Conservation (phyloP, 2,329 filamentous ascomycete genomes). For the Aspergillus caelatus region DNA sequence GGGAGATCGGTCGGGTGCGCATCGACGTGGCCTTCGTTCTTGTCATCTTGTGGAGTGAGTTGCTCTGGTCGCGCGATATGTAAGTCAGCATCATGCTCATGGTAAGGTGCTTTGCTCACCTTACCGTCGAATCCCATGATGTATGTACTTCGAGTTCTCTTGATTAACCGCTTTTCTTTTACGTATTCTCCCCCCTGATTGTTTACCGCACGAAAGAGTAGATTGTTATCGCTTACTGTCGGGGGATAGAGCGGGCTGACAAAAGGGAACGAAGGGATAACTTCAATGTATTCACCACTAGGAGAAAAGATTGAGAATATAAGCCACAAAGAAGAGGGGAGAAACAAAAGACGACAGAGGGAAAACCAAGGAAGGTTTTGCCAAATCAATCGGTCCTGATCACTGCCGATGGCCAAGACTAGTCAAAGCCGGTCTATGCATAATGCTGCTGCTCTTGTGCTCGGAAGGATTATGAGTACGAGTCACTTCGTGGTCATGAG, state of each 20-base stretch:
- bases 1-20: slow-evolving; percentile 28
- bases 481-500: background rate
- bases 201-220: background rate
- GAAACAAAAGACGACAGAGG: slow-evolving; percentile 1
- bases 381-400: background rate
- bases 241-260: background rate
- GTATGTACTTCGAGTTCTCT: background rate
- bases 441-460: background rate
- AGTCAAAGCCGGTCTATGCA: background rate
- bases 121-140: slow-evolving; percentile 12
- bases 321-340: background rate
- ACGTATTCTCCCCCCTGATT: background rate
- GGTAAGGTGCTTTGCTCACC: background rate
- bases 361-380: slow-evolving; percentile 1
- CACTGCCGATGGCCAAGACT: background rate
- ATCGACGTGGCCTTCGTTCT: slow-evolving; percentile 24
- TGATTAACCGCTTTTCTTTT: background rate
- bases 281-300: background rate
- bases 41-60: slow-evolving; percentile 14
- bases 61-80: slow-evolving; percentile 9
- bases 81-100: background rate
- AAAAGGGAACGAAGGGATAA: background rate
- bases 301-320: background rate
- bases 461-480: background rate
- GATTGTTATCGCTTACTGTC: background rate